These are phyloP conservation scores for Cyberlindnera sargentensis DNA, from an alignment of 805 yeast genomes.

Conservation along the genomic window DNA sequence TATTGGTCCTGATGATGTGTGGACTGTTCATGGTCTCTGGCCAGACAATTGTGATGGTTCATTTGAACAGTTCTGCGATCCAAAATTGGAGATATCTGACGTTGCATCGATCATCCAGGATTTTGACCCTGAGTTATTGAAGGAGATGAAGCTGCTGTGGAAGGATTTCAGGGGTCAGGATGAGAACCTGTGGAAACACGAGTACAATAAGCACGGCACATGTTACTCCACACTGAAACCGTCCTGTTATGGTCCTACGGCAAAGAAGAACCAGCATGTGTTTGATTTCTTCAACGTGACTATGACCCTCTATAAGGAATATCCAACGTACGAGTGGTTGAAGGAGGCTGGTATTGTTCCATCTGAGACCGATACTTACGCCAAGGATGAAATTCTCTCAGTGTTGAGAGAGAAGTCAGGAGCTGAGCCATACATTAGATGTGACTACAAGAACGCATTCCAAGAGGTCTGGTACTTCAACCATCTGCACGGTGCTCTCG, in stretches of 20 bases:
- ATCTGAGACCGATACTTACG: constrained; percentile 45
- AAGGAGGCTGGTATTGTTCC: constrained; percentile 69
- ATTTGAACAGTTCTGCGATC: constrained; percentile 73
- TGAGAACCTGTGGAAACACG: constrained; percentile 78
- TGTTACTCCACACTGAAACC: constrained; percentile 80
- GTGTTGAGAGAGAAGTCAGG: constrained; percentile 48
- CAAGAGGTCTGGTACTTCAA: constrained; percentile 70
- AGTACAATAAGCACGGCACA: constrained; percentile 90
- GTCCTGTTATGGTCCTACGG: constrained; percentile 45
- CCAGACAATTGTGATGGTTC: constrained; percentile 83
- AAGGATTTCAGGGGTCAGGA: constrained; percentile 65
- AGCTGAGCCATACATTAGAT: constrained; percentile 51
- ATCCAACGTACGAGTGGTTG: constrained; percentile 66
- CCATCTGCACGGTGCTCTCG: constrained; percentile 64
- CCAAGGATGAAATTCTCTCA: constrained; percentile 44
- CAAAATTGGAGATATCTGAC: constrained; percentile 44
- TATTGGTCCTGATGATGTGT: constrained; percentile 60
- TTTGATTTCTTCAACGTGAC: constrained; percentile 64
- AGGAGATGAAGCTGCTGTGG: constrained; percentile 60
- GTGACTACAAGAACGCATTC: constrained; percentile 43
- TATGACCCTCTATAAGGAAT: constrained; percentile 45
- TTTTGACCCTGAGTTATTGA: constrained; percentile 40
- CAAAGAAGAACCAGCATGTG: constrained; percentile 33
- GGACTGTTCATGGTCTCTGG: constrained; percentile 86
- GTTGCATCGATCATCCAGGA: constrained; percentile 39